Base-by-base conservation (phyloP, 2,329 filamentous ascomycete species). In the Harringtonia lauricola region DNA sequence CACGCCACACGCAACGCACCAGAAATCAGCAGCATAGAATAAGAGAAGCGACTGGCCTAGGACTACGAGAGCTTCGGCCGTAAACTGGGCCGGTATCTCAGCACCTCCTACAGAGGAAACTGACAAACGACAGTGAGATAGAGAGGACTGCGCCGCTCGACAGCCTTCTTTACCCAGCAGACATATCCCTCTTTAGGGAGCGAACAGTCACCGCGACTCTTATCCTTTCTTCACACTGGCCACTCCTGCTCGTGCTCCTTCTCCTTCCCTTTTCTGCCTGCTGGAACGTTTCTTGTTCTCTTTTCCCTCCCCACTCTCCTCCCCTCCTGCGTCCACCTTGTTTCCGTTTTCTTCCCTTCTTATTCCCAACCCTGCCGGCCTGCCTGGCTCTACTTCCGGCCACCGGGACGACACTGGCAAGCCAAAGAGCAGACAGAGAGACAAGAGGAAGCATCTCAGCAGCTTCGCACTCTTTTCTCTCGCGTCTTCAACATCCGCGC, bases 161-260 rank as follows among this genome's bases (percentile, higher is more conserved):
- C 39, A 28, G 31, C 43, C 37, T 43, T 43, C 41, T 44, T 47
- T 47, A 50, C 44, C 49, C 44, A 47, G 46, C 44, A 42, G 44
- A 43, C 47, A 45, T 46, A n/a, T n/a, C n/a, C n/a, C 42, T 37
- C 42, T 42, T 44, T 47, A 43, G 46, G 44, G 42, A 50, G 31
- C 43, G 31, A 44, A 42, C 42, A 28, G 19, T 34, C 42, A 39
- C 24, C 44, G 8, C 21, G 22, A 33, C 41, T 38, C 19, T 38
- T 24, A 29, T 28, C 31, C 24, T 37, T 34, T 31, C 24, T 28
- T 33, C 36, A 18, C 30, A 15, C n/a, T 15, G 15, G 13, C 19
- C 36, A 10, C 26, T 26, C 19, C 30, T 29, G 18, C 26, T 39
- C 21, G 10, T 31, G 18, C n/a, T 33, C 8, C 30, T 36, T 31